Percentiles rank a stretch among this genome's conserved stretches.
Conservation (phyloP, 495 filamentous ascomycete species). For the Daldinia grandis region DNA sequence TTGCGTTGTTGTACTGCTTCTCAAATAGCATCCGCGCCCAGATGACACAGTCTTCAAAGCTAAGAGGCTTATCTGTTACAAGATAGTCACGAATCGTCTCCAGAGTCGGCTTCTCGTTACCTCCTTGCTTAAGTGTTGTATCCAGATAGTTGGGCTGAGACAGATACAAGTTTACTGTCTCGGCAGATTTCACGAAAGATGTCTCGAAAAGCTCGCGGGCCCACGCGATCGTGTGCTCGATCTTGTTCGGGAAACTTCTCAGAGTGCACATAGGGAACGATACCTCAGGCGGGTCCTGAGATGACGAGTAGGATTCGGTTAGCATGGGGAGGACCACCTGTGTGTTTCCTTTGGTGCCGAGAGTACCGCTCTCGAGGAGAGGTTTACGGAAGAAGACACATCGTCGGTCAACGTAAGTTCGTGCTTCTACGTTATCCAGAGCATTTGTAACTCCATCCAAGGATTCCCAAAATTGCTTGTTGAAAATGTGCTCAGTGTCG, state of each 20-base stretch:
- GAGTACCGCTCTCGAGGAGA: conserved; percentile 92
- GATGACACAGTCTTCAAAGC: conserved; percentile 92
- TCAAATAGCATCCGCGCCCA: conserved; percentile 97
- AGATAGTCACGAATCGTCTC: conserved; percentile 90
- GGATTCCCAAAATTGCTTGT: conserved; percentile 92
- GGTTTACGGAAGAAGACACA: conserved; percentile 99
- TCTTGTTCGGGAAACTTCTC: conserved; percentile 96
- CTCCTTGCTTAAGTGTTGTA: conserved; percentile 88
- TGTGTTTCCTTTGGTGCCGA: conserved; percentile 98
- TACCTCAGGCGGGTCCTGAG: conserved; percentile 97
- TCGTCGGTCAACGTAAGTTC: conserved; percentile 95
- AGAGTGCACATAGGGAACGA: conserved; percentile 99
- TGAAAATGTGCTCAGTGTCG: conserved; percentile 95
- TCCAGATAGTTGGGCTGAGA: conserved; percentile 91
- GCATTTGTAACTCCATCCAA: conserved; percentile 96
- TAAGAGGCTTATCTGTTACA: conserved; percentile 91
- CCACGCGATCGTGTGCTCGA: conserved; percentile 99
- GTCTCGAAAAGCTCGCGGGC: conserved; percentile 93
- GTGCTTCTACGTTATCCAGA: conserved; percentile 95
- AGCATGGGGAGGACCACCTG: conserved; percentile 90
- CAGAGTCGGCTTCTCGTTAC: conserved; percentile 94
- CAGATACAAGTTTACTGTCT: conserved; percentile 95
- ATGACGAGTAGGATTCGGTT: conserved; percentile 98
- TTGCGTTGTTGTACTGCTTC: conserved; percentile 95
- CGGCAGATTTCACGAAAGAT: conserved; percentile 91